Evolutionary conservation across 2,329 filamentous ascomycete genomes (phyloP).

Genomic region (Colletotrichum navitas): DNA sequence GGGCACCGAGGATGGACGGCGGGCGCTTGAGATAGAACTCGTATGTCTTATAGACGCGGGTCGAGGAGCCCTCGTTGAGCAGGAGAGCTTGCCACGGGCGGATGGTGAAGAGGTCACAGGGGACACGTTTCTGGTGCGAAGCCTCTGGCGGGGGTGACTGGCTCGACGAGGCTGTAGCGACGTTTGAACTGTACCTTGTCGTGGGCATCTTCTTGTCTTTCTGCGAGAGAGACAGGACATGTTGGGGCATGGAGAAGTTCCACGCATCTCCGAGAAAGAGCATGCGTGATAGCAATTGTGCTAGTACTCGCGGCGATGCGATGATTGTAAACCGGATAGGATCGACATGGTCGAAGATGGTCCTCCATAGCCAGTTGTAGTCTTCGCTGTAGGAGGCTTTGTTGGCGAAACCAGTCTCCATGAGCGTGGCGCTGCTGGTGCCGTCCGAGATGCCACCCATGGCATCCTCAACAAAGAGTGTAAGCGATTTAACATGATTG

Average conservation of each 20-base stretch:
- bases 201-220: constrained; percentile 27
- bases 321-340: constrained; percentile 67
- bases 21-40: constrained; percentile 77
- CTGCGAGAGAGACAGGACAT: constrained; percentile 67
- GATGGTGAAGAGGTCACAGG: constrained; percentile 65
- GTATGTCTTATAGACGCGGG: constrained; percentile 77
- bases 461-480: constrained; percentile 52
- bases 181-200: neutral
- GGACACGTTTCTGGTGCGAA: constrained; percentile 27
- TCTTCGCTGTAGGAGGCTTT: constrained; percentile 43
- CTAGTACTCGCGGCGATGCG: constrained; percentile 73
- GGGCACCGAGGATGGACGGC: constrained; percentile 70
- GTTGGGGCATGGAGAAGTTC: constrained; percentile 73
- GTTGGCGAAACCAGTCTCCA: constrained; percentile 31
- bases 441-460: constrained; percentile 23
- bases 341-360: constrained; percentile 66
- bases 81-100: constrained; percentile 74
- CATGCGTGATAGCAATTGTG: constrained; percentile 68
- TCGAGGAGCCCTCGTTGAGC: constrained; percentile 82
- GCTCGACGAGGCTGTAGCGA: neutral
- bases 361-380: constrained; percentile 66
- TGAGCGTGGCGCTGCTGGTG: constrained; percentile 30
- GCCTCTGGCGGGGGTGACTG: neutral
- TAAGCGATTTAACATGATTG: constrained; percentile 57
- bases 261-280: constrained; percentile 70